These are phyloP conservation scores for Micromonas pusilla DNA, from an alignment of 139 green algal genomes.

Conservation along the genomic window DNA sequence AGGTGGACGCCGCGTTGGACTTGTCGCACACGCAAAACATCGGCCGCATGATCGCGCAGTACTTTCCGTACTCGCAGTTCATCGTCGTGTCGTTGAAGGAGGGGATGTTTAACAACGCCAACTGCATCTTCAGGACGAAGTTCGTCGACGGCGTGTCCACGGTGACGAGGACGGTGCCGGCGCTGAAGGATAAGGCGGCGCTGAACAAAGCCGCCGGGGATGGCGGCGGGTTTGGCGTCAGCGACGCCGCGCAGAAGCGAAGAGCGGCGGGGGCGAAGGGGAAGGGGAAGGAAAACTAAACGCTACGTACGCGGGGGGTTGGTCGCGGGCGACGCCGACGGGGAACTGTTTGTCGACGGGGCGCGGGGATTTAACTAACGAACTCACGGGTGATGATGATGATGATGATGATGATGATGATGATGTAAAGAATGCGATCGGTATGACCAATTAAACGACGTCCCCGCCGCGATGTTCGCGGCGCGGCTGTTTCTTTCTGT, in stretches of 20 bases:
- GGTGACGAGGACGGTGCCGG: conserved; percentile 62
- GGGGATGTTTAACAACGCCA: conserved; percentile 99
- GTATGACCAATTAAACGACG: no score
- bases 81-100: conserved; percentile 87
- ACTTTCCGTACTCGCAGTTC: conserved; percentile 91
- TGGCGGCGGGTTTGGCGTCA: not conserved
- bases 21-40: conserved; percentile 98
- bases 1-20: conserved; percentile 95
- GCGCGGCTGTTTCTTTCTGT: no score
- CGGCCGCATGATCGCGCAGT: conserved; percentile 89
- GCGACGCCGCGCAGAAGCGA: not conserved
- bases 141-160: conserved; percentile 94
- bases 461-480: no score
- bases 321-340: no score
- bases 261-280: conserved; percentile 32
- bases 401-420: no score
- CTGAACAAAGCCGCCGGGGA: not conserved
- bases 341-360: no score
- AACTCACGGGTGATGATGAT: no score
- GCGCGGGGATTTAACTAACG: no score
- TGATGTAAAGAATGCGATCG: no score
- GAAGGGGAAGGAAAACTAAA: conserved; percentile 4
- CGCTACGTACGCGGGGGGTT: no score
- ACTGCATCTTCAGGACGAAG: conserved; percentile 96
- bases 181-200: conserved; percentile 21